phyloP scores from a whole-genome alignment of 257 asterid genomes.

The Przewalskia tangutica region DNA sequence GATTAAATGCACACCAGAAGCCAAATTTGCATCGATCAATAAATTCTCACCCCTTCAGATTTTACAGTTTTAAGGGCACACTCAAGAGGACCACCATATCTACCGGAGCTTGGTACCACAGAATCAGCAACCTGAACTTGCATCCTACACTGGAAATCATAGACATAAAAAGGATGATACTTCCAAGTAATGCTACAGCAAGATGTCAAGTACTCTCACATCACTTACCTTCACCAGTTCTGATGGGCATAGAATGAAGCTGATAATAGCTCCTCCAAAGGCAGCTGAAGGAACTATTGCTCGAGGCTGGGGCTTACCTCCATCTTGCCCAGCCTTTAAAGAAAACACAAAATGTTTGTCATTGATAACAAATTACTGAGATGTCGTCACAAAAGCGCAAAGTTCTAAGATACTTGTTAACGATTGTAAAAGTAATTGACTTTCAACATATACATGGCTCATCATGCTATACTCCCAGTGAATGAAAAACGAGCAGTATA shows the following conservation, averaged over 20 bases:
- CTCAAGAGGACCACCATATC: constrained; percentile 74
- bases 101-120: constrained; percentile 33
- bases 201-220: constrained; percentile 1
- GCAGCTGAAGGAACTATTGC: constrained; percentile 74
- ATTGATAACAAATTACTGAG: background rate
- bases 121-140: constrained; percentile 86
- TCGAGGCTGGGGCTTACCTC: constrained; percentile 59
- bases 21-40: constrained; percentile 8
- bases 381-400: background rate
- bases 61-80: constrained; percentile 74
- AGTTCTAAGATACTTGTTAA: background rate
- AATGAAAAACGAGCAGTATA: too few species aligned
- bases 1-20: constrained; percentile 16
- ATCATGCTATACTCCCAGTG: too few species aligned
- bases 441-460: background rate
- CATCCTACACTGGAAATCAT: constrained; percentile 93
- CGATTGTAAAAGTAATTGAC: background rate
- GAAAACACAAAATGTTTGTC: background rate
- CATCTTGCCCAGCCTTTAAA: constrained; percentile 44
- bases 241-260: constrained; percentile 84
- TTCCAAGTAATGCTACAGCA: background rate
- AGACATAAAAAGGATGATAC: constrained; percentile 8
- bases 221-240: constrained; percentile 81
- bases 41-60: constrained; percentile 70
- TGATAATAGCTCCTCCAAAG: constrained; percentile 74